Evolutionary conservation across 1,284 basidiomycete species (phyloP), one percentile per base, ranked within the genome.

Genomic region (Sphagnurus paluster): DNA sequence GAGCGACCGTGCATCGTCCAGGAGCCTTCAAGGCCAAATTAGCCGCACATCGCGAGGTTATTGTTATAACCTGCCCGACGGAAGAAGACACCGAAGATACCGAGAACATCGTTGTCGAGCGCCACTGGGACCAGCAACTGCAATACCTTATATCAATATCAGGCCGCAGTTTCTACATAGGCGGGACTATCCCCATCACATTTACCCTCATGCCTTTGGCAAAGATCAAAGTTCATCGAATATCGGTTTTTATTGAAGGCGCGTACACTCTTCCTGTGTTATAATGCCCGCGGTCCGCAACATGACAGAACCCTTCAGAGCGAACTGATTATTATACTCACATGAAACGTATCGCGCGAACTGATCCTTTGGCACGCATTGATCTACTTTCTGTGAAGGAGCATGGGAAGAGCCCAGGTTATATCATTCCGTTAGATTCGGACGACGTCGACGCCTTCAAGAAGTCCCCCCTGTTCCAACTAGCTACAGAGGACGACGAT

Each of bases 61-160:
- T 75, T 0, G 78, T 97, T 37, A 81, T 98, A 24, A 79, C 87
- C 16, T 80, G 77, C 39, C 93, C 92, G 0, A 79, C 77, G 11
- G 87, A 90, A 48, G 90, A 91, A 50, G 87, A 89, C 62, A 76
- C 74, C 3, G 92, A 95, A 59, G 89, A 89, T 52, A 80, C 75
- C 3, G 91, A 91, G 59, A 82, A 85, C 56, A 86, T 98, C 50
- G 79, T 94, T 39, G 84, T 98, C 10, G 90, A 97, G 63, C 75
- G 93, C 19, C 84, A 89, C 56, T 99, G 95, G 95, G 95, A 98
- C 50, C 79, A 86, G 49, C 88, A 97, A 62, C 73, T 98, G 60
- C 85, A 92, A 55, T 94, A 92, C 57, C 71, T 87, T 45, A 86
- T 98, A 46, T 79, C 87, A 1, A 71, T 98, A 20, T 82, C 84